Evolutionary conservation across 179 eudicot species (phyloP), one percentile per base, ranked within the genome.

Genomic region (Kewa caespitosa): DNA sequence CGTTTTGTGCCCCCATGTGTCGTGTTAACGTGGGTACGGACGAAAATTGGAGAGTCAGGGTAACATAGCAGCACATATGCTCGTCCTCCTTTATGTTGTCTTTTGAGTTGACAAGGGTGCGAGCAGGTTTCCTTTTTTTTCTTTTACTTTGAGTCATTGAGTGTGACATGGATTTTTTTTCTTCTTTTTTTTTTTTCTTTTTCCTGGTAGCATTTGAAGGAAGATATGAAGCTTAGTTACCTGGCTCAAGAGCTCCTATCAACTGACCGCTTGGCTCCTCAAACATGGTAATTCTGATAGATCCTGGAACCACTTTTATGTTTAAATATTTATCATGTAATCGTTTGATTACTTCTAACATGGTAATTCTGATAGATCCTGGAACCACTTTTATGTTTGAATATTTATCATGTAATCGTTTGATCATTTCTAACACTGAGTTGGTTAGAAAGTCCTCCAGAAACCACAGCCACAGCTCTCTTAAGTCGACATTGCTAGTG

Each of bases 161-260:
- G 42, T 76, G 62, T 82, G 75, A 78, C 71, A 11, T 66, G 50
- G 30, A 31, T 2, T 65, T 65, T 22, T 74, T n/a, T 42, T 60
- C n/a, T n/a, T n/a, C n/a, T n/a, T n/a, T n/a, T n/a, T n/a, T n/a
- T n/a, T n/a, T n/a, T n/a, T n/a, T n/a, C n/a, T n/a, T 75, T 60
- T 74, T 20, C 61, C 25, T 79, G 81, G 81, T 87, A 96, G 99
- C 99, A 90, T 86, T 67, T 96, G 81, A 96, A 92, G 87, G 92
- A 93, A 85, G 99, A 96, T 76, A 96, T 94, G 99, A 93, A 90
- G 84, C 82, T 96, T 82, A 91, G 99, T 83, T 96, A 93, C 86
- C 88, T 96, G 78, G 98, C 99, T 65, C 98, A 94, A 84, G 99
- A 93, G 85, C 88, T 96, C 83, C 76, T 88, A 80, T 88, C 97